phyloP scores from a whole-genome alignment of 2,329 filamentous ascomycete genomes.

The Fusarium subtropicale region DNA sequence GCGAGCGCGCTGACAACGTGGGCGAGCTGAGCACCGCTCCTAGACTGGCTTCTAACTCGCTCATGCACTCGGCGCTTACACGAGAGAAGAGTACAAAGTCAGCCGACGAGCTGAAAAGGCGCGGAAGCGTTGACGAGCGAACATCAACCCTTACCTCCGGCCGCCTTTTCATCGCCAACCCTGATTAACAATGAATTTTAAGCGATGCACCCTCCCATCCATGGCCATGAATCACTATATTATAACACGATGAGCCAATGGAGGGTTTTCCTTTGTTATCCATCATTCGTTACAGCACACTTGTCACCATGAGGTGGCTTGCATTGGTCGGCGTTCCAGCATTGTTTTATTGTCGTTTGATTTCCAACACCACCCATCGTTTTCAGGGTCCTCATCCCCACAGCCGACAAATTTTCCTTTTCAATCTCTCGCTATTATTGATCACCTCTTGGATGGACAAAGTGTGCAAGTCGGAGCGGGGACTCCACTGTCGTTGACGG shows the following conservation, averaged over 20 bases:
- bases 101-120: conserved; percentile 76
- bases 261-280: conserved; percentile 28
- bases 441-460: conserved; percentile 33
- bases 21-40: conserved; percentile 64
- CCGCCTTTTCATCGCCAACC: conserved; percentile 87
- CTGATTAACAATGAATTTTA: conserved; percentile 65
- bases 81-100: conserved; percentile 75
- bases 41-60: conserved; percentile 68
- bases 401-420: conserved; percentile 41
- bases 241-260: conserved; percentile 33
- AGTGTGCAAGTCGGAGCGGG: conserved; percentile 38
- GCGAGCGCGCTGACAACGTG: conserved; percentile 70
- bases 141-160: conserved; percentile 79
- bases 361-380: conserved; percentile 40
- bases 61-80: conserved; percentile 67
- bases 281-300: conserved; percentile 40
- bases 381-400: conserved; percentile 39
- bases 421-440: conserved; percentile 42
- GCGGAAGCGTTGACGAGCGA: conserved; percentile 86
- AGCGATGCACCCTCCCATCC: conserved; percentile 6
- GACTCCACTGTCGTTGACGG: conserved; percentile 40
- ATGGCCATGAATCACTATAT: conserved; percentile 20
- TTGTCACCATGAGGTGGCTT: conserved; percentile 31
- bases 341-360: conserved; percentile 40
- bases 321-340: conserved; percentile 48